These are phyloP conservation scores for Suillus ampliporus DNA, from an alignment of 768 basidiomycete species.

Conservation along the genomic window DNA sequence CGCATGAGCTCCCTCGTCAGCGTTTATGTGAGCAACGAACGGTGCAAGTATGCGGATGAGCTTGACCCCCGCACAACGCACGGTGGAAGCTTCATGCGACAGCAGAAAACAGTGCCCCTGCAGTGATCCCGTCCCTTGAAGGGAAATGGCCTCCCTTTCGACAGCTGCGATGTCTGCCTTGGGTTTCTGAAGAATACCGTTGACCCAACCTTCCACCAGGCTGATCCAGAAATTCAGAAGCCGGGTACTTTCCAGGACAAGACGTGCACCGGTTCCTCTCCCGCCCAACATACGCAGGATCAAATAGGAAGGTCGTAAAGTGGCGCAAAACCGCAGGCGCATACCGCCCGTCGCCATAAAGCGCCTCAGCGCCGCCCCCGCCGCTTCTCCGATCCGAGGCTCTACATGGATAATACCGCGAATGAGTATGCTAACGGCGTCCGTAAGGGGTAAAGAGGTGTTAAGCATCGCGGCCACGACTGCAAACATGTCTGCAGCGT, in stretches of 20 bases:
- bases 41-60: slow-evolving; percentile 62
- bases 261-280: slow-evolving; percentile 66
- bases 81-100: slow-evolving; percentile 54
- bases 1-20: slow-evolving; percentile 35
- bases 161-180: slow-evolving; percentile 45
- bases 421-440: slow-evolving; percentile 79
- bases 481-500: slow-evolving; percentile 80
- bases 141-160: slow-evolving; percentile 47
- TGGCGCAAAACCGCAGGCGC: slow-evolving; percentile 63
- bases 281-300: slow-evolving; percentile 62
- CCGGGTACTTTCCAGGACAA: slow-evolving; percentile 69
- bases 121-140: slow-evolving; percentile 66
- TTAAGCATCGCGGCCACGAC: slow-evolving; percentile 84
- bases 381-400: slow-evolving; percentile 70
- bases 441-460: slow-evolving; percentile 53
- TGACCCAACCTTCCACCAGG: slow-evolving; percentile 73
- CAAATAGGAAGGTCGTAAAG: slow-evolving; percentile 77
- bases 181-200: slow-evolving; percentile 48
- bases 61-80: slow-evolving; percentile 67
- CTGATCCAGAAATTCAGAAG: slow-evolving; percentile 76
- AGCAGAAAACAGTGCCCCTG: slow-evolving; percentile 79
- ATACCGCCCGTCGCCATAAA: slow-evolving; percentile 65
- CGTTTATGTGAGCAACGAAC: slow-evolving; percentile 51
- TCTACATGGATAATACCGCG: slow-evolving; percentile 88
- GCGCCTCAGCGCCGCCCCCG: slow-evolving; percentile 70